Evolutionary conservation across 805 yeast species (phyloP).

Genomic region (Metschnikowia baotianmanensis): DNA sequence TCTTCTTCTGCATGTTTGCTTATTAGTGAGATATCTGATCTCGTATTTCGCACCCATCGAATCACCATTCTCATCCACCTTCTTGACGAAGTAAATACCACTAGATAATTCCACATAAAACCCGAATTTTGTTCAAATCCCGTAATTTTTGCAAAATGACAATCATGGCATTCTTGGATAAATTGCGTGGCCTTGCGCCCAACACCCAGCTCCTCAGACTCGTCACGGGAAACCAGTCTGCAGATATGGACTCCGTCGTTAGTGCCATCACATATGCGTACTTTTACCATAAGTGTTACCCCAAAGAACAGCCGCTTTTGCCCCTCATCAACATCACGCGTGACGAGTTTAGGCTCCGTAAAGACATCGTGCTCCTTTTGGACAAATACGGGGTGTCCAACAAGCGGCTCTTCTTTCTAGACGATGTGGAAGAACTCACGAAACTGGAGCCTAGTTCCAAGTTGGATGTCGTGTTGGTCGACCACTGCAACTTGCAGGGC

Average conservation of each 20-base stretch:
- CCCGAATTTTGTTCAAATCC: no score
- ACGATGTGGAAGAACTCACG: conserved; percentile 50
- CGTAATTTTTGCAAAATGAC: conserved; percentile 20
- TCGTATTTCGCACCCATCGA: no score
- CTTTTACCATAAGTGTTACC: conserved; percentile 38
- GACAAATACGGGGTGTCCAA: conserved; percentile 43
- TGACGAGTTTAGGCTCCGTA: conserved; percentile 63
- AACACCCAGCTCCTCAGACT: conserved; percentile 28
- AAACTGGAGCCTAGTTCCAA: conserved; percentile 15
- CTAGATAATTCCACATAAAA: no score
- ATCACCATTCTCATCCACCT: no score
- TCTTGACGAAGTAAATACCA: no score
- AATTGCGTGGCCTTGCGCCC: conserved; percentile 15
- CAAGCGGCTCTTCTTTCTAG: conserved; percentile 57
- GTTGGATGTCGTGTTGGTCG: conserved; percentile 63
- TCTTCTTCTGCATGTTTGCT: no score
- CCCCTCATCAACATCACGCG: conserved; percentile 77
- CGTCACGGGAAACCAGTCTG: conserved; percentile 82
- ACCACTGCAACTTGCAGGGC: conserved; percentile 72
- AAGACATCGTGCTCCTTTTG: conserved; percentile 64
- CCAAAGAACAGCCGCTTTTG: conserved; percentile 34
- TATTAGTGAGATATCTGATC: no score
- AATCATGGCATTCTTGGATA: conserved; percentile 26
- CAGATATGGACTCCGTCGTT: conserved; percentile 84
- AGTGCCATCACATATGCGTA: conserved; percentile 73